phyloP scores from a whole-genome alignment of 1,284 basidiomycete genomes.

The Trametes sp. region DNA sequence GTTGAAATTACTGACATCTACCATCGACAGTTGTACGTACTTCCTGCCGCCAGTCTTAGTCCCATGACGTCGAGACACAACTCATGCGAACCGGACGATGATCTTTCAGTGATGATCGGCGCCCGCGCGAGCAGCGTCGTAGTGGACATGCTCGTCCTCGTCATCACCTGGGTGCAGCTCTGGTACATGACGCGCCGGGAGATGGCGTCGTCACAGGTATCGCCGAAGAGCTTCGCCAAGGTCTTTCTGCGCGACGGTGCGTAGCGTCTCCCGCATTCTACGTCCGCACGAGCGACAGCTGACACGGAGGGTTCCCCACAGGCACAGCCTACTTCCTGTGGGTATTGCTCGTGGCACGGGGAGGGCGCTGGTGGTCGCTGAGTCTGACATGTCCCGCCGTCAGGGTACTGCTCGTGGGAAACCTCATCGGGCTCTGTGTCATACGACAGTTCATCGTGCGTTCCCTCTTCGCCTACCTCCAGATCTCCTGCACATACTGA shows the following conservation, averaged over 20 bases:
- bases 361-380: no score
- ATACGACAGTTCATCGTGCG: background rate
- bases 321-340: slow-evolving; percentile 6
- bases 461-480: no score
- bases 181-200: background rate
- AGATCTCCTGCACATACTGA: no score
- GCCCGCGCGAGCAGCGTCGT: background rate
- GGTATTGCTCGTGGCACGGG: background rate
- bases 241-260: background rate
- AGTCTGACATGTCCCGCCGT: no score
- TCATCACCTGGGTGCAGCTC: background rate
- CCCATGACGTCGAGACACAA: background rate
- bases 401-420: background rate
- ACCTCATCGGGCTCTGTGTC: background rate
- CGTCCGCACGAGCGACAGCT: background rate
- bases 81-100: background rate
- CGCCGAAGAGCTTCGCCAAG: background rate
- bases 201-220: background rate
- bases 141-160: background rate
- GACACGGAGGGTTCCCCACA: background rate
- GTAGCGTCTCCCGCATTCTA: no score
- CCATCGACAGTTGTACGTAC: background rate
- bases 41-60: background rate
- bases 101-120: background rate
- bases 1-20: background rate